Base-by-base conservation (phyloP, 2,329 filamentous ascomycete genomes). In the Orbilia ellipsospora region DNA sequence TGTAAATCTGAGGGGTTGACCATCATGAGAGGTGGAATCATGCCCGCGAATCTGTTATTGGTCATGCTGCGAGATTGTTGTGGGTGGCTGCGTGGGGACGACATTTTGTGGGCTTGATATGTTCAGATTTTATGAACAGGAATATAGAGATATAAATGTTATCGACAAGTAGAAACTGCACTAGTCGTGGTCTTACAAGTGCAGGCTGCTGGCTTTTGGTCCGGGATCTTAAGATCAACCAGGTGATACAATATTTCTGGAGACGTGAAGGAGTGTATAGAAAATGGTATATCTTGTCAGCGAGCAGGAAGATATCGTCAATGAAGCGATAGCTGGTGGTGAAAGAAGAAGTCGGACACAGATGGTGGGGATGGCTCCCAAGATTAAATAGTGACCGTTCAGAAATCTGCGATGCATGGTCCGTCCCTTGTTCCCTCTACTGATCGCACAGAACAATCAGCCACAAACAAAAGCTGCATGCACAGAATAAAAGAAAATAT, bases 251-350 rank as follows among this genome's bases (percentile, higher is more conserved):
- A 10, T 62, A 73, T 73, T 73, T 73, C 69, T 73, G 69, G 48
- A 51, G 42, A 62, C 18, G 44, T 52, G 55, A 73, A 73, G 50
- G 69, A 73, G 48, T 62, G 69, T 62, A 73, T 67, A 73, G 69
- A 73, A 73, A 66, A 62, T 36, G 55, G 15, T 66, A 73, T 73
- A 73, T 73, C 69, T 73, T 73, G 69, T 67, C 69, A 62, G 40
- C 40, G 62, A 66, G 56, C 50, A 67, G 56, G 54, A 36, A 62
- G 61, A 56, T 73, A 73, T 73, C 69, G 69, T 73, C 69, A 73
- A 44, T 66, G 69, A 73, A 73, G 69, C 69, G 69, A 73, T 73
- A 73, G 62, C 69, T 73, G 62, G 56, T 66, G 62, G 56, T 73
- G 69, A 73, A 56, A 67, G 56, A 62, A 56, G 42, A 56, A 73